Base-by-base conservation (phyloP, 805 yeast genomes). In the Wickerhamiella spandovensis region DNA sequence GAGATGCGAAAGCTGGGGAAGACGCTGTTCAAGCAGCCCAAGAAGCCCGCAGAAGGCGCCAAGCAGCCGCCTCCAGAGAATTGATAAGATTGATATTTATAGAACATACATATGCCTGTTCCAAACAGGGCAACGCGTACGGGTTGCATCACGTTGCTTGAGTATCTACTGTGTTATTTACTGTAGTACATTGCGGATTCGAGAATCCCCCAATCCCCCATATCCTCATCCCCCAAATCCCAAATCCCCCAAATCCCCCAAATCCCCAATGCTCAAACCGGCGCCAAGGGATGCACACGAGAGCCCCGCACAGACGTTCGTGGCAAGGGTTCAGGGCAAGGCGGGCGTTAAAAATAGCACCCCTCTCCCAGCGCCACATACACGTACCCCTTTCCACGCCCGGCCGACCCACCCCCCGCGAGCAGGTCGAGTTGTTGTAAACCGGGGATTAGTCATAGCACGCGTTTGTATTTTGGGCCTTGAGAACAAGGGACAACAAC, bases 1-100 rank as follows among this genome's bases (percentile, higher is more conserved):
- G 96, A 89, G 62, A 64, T 88, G 32, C 69, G 89, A 44, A 82
- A 82, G 57, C 70, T 89, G 44, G 95, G 96, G 15, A 39, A 20
- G 13, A 39, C 24, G 10, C 18, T 18, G 20, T 35, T 35, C 39
- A 21, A 39, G 18, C 15, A 6, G 39, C 24, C 43, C 24, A 20
- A 7, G 17, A 38, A n/a, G 42, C 17, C 42, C 13, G 42, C 9
- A 17, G 7, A 21, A 5, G 5, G 22, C 6, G 5, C 42, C 18
- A 35, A n/a, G 12, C 13, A 28, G 32, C 15, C 32, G 32, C 32
- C 32, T 9, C 12, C 32, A 28, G 3, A 28, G 12, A 28, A 28
- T 28, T 28, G 12, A 28, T 28, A 28, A n/a, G n/a, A n/a, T n/a
- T 24, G 25, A 24, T 24, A 24, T 24, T 24, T 24, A 24, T 24